These are phyloP conservation scores for Aspergillus bertholletiae DNA, from an alignment of 495 filamentous ascomycete genomes.

Conservation along the genomic window DNA sequence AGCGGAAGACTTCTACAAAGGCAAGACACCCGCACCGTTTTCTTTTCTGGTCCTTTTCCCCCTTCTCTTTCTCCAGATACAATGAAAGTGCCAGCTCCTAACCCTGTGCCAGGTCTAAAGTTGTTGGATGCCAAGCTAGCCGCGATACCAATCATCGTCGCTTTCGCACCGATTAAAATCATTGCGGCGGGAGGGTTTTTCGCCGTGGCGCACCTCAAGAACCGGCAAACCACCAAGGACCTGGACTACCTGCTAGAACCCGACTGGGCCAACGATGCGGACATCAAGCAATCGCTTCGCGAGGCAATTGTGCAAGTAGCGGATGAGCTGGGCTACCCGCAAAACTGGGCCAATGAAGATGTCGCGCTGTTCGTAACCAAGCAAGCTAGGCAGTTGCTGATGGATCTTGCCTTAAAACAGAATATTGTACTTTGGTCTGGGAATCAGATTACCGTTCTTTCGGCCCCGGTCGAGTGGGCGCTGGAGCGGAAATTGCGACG, in stretches of 20 bases:
- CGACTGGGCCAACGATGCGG: constrained; percentile 22
- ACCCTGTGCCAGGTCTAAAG: constrained; percentile 16
- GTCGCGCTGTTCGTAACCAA: constrained; percentile 28
- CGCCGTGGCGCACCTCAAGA: constrained; percentile 21
- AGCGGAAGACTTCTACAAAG: background rate
- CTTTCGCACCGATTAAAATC: constrained; percentile 32
- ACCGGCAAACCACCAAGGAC: constrained; percentile 28
- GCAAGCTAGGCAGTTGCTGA: constrained; percentile 13
- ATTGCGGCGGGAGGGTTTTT: constrained; percentile 29
- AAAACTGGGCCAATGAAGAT: constrained; percentile 28
- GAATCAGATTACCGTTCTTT: constrained; percentile 18
- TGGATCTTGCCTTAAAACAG: constrained; percentile 22
- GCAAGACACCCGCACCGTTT: background rate
- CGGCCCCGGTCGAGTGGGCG: constrained; percentile 31
- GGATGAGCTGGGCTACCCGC: constrained; percentile 12
- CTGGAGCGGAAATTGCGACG: constrained; percentile 30
- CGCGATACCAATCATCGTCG: constrained; percentile 20
- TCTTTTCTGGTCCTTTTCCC: background rate
- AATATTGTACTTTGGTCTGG: constrained; percentile 26
- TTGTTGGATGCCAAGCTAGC: constrained; percentile 27
- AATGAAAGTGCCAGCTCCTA: background rate
- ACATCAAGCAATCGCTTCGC: constrained; percentile 20
- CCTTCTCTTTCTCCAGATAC: no score
- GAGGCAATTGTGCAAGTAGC: constrained; percentile 16
- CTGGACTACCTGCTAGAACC: constrained; percentile 31